Percentiles rank a stretch among this genome's conserved stretches.
Conservation (phyloP, 257 asterid genomes). For the Misopates orontium region DNA sequence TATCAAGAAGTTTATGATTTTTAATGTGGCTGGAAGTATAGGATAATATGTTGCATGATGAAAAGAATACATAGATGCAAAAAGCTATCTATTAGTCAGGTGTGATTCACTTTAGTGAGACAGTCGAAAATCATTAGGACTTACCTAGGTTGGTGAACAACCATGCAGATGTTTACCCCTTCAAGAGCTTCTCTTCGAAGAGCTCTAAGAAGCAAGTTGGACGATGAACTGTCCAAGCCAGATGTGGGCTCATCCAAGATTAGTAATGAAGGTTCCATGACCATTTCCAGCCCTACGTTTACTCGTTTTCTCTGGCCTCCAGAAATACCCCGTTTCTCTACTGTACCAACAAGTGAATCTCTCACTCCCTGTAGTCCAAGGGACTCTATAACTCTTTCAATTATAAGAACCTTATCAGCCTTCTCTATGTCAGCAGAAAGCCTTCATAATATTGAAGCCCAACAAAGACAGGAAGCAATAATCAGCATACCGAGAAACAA, state of each 20-base stretch:
- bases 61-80: neutral
- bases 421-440: slow-evolving; percentile 75
- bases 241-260: slow-evolving; percentile 98
- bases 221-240: slow-evolving; percentile 92
- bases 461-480: slow-evolving; percentile 29
- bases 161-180: slow-evolving; percentile 97
- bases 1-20: no score
- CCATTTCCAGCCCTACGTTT: slow-evolving; percentile 93
- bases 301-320: slow-evolving; percentile 98
- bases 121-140: slow-evolving; percentile 23
- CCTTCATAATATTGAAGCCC: slow-evolving; percentile 49
- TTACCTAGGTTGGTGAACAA: slow-evolving; percentile 96
- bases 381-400: slow-evolving; percentile 93
- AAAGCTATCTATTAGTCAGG: neutral
- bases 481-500: slow-evolving; percentile 31
- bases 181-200: slow-evolving; percentile 96
- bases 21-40: no score
- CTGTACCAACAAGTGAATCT: slow-evolving; percentile 94
- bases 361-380: slow-evolving; percentile 88
- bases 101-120: slow-evolving; percentile 19
- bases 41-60: no score
- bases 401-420: slow-evolving; percentile 91
- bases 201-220: slow-evolving; percentile 87
- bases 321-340: slow-evolving; percentile 87
- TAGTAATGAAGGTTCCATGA: slow-evolving; percentile 92